Evolutionary conservation across 2,329 filamentous ascomycete genomes (phyloP).

Genomic region (Fusarium longipes): DNA sequence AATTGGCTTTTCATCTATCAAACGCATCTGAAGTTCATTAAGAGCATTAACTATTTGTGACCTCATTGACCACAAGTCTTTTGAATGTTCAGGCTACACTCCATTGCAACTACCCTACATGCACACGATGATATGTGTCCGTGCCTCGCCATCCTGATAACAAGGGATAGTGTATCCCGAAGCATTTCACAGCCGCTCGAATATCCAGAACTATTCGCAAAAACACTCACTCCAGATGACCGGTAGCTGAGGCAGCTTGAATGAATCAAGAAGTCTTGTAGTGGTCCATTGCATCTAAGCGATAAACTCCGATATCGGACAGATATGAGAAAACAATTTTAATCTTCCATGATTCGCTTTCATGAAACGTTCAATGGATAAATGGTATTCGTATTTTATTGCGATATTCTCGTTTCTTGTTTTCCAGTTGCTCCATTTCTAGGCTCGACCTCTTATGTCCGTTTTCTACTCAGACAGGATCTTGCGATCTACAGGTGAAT

Average conservation of each 20-base stretch:
- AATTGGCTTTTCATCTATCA: too few species aligned
- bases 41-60: too few species aligned
- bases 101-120: not conserved
- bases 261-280: rapidly evolving
- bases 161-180: not conserved
- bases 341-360: too few species aligned
- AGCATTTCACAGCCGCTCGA: not conserved
- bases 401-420: slow-evolving; percentile 15
- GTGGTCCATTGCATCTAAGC: not conserved
- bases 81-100: not conserved
- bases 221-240: too few species aligned
- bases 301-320: not conserved
- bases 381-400: not conserved
- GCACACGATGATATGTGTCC: not conserved
- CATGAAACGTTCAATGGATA: not conserved
- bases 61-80: not conserved
- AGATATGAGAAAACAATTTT: rapidly evolving
- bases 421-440: not conserved
- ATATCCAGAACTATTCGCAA: not conserved
- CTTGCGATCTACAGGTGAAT: slow-evolving; percentile 13
- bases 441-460: not conserved
- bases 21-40: not conserved
- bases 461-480: not conserved
- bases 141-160: not conserved
- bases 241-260: not conserved